phyloP scores from a whole-genome alignment of 306 rosid genomes.

The Rubus parviflorus region DNA sequence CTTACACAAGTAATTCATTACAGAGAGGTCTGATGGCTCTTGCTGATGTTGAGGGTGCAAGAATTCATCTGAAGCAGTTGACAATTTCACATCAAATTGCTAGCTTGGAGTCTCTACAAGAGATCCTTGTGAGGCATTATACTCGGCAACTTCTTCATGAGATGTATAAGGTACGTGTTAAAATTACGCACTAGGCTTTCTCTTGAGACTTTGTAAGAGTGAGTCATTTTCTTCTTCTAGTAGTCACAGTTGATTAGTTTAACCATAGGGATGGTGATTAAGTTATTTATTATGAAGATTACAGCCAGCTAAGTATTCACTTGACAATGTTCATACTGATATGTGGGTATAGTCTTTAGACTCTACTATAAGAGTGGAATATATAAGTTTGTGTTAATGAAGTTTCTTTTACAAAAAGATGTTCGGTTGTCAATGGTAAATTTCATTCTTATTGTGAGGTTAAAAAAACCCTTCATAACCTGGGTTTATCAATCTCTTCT shows the following conservation, averaged over 20 bases:
- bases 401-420: not conserved
- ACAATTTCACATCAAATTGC: slow-evolving; percentile 90
- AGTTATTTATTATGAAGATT: not conserved
- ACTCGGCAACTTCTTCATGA: slow-evolving; percentile 90
- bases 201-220: not conserved
- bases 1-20: slow-evolving; percentile 22
- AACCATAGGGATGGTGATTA: not conserved
- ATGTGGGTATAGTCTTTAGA: not conserved
- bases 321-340: not conserved
- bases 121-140: slow-evolving; percentile 78
- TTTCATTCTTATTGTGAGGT: not conserved
- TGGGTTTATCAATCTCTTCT: not conserved
- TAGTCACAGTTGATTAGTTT: slow-evolving; percentile 1
- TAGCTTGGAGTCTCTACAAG: slow-evolving; percentile 82
- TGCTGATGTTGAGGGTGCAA: slow-evolving; percentile 97
- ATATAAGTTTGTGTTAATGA: not conserved
- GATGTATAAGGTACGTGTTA: slow-evolving; percentile 68
- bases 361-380: not conserved
- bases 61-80: slow-evolving; percentile 74
- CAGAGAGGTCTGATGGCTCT: slow-evolving; percentile 97
- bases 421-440: not conserved
- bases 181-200: slow-evolving; percentile 4
- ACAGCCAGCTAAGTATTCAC: not conserved
- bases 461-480: not conserved
- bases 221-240: not conserved